Evolutionary conservation across 768 basidiomycete species (phyloP), one percentile per base, ranked within the genome.

Genomic region (Hirschioporus abietinus): DNA sequence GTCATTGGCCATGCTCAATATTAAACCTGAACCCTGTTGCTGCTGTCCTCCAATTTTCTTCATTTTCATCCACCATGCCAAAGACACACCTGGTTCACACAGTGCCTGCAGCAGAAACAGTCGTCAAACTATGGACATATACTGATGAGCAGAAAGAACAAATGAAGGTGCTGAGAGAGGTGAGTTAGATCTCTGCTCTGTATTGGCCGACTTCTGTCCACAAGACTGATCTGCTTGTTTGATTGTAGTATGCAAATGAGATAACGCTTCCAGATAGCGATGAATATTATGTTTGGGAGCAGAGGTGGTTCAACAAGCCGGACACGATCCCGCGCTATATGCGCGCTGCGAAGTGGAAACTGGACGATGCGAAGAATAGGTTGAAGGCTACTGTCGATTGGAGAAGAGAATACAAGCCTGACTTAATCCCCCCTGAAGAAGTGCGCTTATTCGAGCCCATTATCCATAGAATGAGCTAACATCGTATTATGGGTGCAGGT

Each of bases 261-360:
- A 77, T 91, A 57, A 72, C 84, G 5, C 80, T 95, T 3, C 89
- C 92, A 2, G 70, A 81, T 42, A 81, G 83, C 15, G 91, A 96
- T 72, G 77, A 88, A 7, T 95, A 95, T 72, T 73, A 87, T 67
- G 78, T 82, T 63, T 93, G 91, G 91, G 93, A 96, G 75, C 75
- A 80, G 23, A 84, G 88, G 67, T 96, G 93, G 89, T 77, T 96
- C 6, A 78, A 81, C 69, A 86, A 78, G 75, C 83, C 85, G 42
- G 92, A 87, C 76, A 93, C 83, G 69, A 76, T 73, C 69, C 78
- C 74, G 72, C 87, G 93, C 17, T 96, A 95, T 73, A 87, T 93
- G 83, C 87, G 93, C 34, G 92, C 93, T 0, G 84, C 91, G 1
- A 95, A 95, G 72, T 94, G 93, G 92, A 88, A 88, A 72, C 72